Conservation (phyloP, 1,139 yeast species). For the Geotrichum restrictum region DNA sequence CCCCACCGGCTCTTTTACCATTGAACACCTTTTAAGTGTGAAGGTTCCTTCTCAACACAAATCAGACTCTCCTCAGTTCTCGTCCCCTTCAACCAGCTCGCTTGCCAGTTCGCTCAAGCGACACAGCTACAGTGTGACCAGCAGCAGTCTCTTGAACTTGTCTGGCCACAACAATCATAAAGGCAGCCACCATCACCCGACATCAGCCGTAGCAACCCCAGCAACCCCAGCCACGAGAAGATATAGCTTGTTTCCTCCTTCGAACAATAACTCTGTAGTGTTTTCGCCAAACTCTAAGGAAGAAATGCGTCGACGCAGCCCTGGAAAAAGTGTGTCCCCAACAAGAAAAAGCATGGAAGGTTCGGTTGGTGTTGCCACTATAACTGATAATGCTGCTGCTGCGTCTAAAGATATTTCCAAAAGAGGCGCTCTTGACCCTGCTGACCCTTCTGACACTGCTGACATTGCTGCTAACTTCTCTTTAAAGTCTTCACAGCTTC, state of each 20-base stretch:
- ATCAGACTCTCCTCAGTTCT: background rate
- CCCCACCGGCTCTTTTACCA: slow-evolving; percentile 12
- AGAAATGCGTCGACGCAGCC: no score
- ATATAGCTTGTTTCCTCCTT: no score
- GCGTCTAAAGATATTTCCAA: no score
- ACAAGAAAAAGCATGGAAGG: no score
- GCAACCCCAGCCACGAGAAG: background rate
- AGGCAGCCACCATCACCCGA: background rate
- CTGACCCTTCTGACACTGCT: no score
- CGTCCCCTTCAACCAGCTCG: background rate
- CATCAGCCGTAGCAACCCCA: background rate
- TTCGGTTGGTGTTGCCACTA: background rate
- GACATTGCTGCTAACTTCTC: no score
- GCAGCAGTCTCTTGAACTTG: slow-evolving; percentile 1
- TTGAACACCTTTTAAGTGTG: slow-evolving; percentile 4
- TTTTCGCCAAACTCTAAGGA: no score
- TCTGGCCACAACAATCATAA: background rate
- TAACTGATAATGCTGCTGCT: background rate
- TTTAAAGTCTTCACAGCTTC: no score
- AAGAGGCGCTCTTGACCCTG: no score
- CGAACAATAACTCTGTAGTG: no score
- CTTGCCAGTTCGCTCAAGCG: slow-evolving; percentile 1
- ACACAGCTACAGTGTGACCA: background rate
- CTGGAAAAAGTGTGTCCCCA: no score
- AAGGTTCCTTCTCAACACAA: background rate